Evolutionary conservation across 1,284 basidiomycete species (phyloP), one percentile per base, ranked within the genome.

Genomic region (Naganishia liquefaciens): DNA sequence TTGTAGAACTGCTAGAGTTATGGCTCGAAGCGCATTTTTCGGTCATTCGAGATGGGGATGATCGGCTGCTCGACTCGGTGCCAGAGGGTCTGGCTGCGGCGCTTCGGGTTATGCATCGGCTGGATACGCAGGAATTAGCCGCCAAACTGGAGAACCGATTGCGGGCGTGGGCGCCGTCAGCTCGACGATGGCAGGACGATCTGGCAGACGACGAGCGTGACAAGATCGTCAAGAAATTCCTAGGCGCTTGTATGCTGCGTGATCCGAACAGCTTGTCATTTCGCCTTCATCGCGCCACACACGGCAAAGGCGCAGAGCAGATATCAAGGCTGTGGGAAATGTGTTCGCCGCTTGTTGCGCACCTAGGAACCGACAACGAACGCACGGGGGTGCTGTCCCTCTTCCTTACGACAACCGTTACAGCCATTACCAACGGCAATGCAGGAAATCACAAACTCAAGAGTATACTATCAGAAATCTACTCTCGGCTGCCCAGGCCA

Each of bases 401-500:
- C 11, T 58, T 64, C 47, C 54, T 64, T 23, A 23, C 28, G 46
- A 28, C 40, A 1, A 10, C 42, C 19, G 27, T 64, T 5, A 25
- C 54, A 0, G 58, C 13, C 11, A 30, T 21, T 9, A 30, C 63
- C 37, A 51, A 44, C 19, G 37, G 15, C 17, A 27, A 51, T 15
- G 23, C 19, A 2, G 54, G 9, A 28, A 21, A 27, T 19, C 28
- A 51, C 15, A 23, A 49, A 6, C 17, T 51, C 25, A 40, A 54
- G 40, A 50, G 37, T 9, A 19, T 40, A 25, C 17, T 65, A 51
- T 27, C 30, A n/a, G 64, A 62, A 28, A 47, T 66, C 9, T 54
- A 60, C 28, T 27, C 52, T 15, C 62, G 54, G 3, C 40, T 70
- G 0, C 70, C 71, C 2, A 58, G 27, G 5, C 71, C 70, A 17